Base-by-base conservation (phyloP, 768 basidiomycete species). In the Auricularia sp. region DNA sequence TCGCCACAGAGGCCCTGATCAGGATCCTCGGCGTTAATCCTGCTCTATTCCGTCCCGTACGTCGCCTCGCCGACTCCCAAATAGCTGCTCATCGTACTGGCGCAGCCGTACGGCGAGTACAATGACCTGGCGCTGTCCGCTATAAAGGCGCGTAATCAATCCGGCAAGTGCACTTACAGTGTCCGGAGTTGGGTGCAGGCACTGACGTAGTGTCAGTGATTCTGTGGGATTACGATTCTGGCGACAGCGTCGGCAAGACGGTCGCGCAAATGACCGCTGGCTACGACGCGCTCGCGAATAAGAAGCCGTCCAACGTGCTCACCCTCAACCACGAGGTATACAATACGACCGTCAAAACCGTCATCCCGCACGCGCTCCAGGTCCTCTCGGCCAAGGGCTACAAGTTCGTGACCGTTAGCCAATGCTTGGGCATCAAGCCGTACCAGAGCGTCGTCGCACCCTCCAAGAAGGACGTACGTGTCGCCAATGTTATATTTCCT, bases 21-120 rank as follows among this genome's bases (percentile, higher is more conserved):
- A 14, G 56, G 56, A 59, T 59, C 56, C 23, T 59, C 23, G 56
- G 56, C 56, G 56, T 59, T 7, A 59, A 59, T 29, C 56, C 56
- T 33, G 23, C 23, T 6, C 23, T 59, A 21, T 29, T 59, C 23
- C 56, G 56, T 34, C 56, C 56, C 53, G n/a, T n/a, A 7, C 74
- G 74, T 69, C 71, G 78, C 79, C 29, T 67, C 80, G 8, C 68
- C 74, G 47, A 42, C 67, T 67, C 1, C 81, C 80, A 6, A 80
- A 78, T 29, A 79, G 81, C 65, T 78, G 80, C 78, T 76, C 80
- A 36, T 80, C 81, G n/a, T 7, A 18, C 53, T 18, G n/a, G 7
- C 53, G n/a, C 53, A 54, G 34, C 81, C 81, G 14, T 82, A 74
- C 65, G 81, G 81, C 1, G 71, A 72, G 60, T 78, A 76, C 71